Evolutionary conservation across 768 basidiomycete genomes (phyloP), one percentile per base, ranked within the genome.

Genomic region (Suillus variegatus): DNA sequence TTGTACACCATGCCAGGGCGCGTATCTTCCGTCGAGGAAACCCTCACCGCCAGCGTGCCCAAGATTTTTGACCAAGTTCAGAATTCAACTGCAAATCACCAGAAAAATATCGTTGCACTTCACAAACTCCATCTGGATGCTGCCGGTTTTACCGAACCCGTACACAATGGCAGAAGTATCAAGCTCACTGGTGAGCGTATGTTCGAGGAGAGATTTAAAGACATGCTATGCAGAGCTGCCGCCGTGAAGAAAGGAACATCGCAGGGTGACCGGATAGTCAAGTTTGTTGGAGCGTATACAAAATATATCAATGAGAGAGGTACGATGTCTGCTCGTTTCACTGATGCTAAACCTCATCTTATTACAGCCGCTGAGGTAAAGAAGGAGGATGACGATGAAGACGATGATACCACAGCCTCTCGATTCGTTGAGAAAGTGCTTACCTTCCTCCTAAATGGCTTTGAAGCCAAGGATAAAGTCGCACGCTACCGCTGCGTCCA

Each of bases 21-120:
- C 40, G 67, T 69, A 1, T 63, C 66, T 3, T 71, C 71, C 25
- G 65, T 73, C 43, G 69, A 76, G 10, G 76, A 78, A 20, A 72
- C 71, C 25, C 69, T 78, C 47, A 57, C 74, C 13, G 66, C 69
- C 2, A 71, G 74, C 16, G 70, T 92, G 22, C 84, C 86, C 22
- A 86, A 84, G 41, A 92, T 95, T 52, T 93, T 96, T 67, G 87
- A 91, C 36, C 92, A 97, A 77, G 91, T 83, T 0, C 93, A 95
- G 74, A 79, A 74, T 8, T 86, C 90, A 0, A 76, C 82, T 16
- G 88, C 92, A 10, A 95, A 93, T 74, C 95, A 98, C 76, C 88
- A 90, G 67, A 97, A 97, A 82, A 97, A 97, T 77, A 81, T 89
- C 60, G 89, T 94, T 49, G 87, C 88, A 0, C 84, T 97, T 4